Evolutionary conservation across 257 asterid species (phyloP), one percentile per base, ranked within the genome.

Genomic region (Apocynum venetum): DNA sequence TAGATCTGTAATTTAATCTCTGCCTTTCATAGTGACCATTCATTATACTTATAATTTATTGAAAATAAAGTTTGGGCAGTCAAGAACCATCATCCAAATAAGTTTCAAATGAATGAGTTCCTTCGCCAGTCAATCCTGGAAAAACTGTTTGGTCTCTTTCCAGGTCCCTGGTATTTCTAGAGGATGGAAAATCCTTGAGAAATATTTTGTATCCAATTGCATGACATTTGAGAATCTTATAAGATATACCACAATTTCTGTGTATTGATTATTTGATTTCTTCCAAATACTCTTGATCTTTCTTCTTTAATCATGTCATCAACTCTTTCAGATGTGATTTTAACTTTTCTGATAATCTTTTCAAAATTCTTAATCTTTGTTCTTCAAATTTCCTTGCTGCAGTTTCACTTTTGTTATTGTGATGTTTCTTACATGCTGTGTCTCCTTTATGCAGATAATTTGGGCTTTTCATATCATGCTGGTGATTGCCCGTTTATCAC

Each of bases 361-460:
- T 65, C 25, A 15, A 65, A 60, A 40, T 65, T 15, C 8, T 64
- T 64, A 9, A 40, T 41, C 48, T 53, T 55, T 55, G 13, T 73
- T 38, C 53, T 52, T 4, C 2, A 31, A 71, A 70, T 20, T 31
- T 71, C 17, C 11, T 13, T 14, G 61, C 76, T 52, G 51, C 67
- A 40, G 2, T 51, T 36, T 73, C 2, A 17, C 40, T 48, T 8
- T 41, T 7, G 9, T 56, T 57, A 7, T 12, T 41, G n/a, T 73
- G 41, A 40, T 44, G 38, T 59, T 57, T 59, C 44, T 49, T 41
- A 66, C 49, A 40, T 17, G 31, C 12, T 15, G 35, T 74, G 15
- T 57, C 63, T 74, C 52, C 65, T 75, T 65, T 25, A 7, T 75
- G 57, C 70, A 74, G 55, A 59, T 74, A 6, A 56, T 43, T 57